These are phyloP conservation scores for Russula compacta DNA, from an alignment of 768 basidiomycete genomes.

Conservation along the genomic window DNA sequence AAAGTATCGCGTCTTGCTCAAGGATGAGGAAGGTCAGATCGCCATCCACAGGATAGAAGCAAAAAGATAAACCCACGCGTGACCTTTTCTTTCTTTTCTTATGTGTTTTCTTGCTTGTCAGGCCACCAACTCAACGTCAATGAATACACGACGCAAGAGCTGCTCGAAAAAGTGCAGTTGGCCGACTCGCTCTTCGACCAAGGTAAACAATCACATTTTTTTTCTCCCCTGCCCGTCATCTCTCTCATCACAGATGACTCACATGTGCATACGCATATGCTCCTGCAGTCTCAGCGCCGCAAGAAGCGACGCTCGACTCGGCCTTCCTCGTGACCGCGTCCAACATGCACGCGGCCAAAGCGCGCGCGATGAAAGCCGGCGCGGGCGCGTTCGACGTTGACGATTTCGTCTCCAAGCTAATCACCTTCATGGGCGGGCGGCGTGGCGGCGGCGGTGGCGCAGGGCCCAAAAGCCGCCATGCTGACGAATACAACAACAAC, in stretches of 20 bases:
- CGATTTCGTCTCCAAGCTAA: constrained; percentile 73
- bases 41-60: neutral
- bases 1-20: constrained; percentile 60
- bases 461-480: constrained; percentile 25
- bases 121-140: constrained; percentile 41
- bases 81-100: neutral
- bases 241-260: neutral
- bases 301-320: constrained; percentile 88
- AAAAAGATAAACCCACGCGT: neutral
- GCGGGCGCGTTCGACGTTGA: constrained; percentile 86
- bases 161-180: constrained; percentile 45
- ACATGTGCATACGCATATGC: neutral
- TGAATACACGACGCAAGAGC: constrained; percentile 46
- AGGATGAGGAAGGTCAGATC: constrained; percentile 23
- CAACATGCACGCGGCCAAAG: constrained; percentile 74
- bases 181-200: constrained; percentile 58
- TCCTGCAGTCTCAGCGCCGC: constrained; percentile 23
- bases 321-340: constrained; percentile 68
- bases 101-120: neutral
- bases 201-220: constrained; percentile 33
- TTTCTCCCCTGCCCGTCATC: neutral
- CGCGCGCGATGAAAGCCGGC: constrained; percentile 85
- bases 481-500: constrained; percentile 31
- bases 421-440: constrained; percentile 68
- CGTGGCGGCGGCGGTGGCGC: constrained; percentile 37